phyloP scores from a whole-genome alignment of 2,329 filamentous ascomycete species.

The Pseudofabraea citricarpa region DNA sequence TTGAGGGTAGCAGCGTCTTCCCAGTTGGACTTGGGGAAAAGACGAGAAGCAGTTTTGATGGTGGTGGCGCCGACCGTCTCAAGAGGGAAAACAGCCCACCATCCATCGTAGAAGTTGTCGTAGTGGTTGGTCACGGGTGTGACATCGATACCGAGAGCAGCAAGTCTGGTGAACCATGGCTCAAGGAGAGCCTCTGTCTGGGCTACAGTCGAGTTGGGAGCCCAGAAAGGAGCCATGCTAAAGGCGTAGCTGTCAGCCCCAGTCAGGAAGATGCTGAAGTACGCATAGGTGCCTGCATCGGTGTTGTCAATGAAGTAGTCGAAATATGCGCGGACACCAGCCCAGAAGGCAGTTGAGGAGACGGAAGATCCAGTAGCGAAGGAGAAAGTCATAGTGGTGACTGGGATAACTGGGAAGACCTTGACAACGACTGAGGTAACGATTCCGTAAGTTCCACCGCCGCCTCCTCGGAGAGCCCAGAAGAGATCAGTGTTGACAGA shows the following conservation, averaged over 20 bases:
- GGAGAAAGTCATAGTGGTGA: conserved; percentile 33
- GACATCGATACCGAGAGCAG: conserved; percentile 18
- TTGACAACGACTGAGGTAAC: conserved; percentile 45
- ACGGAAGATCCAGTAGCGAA: conserved; percentile 39
- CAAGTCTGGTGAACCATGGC: conserved; percentile 14
- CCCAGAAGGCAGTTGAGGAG: conserved; percentile 38
- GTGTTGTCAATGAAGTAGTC: conserved; percentile 35
- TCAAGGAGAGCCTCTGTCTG: not conserved
- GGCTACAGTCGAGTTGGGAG: conserved; percentile 5
- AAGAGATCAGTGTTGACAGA: conserved; percentile 9
- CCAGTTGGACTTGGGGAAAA: conserved; percentile 35
- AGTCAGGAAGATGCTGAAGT: conserved; percentile 17
- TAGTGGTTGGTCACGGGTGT: conserved; percentile 18
- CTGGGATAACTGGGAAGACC: conserved; percentile 37
- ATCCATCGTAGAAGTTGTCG: conserved; percentile 20
- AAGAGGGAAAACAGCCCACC: conserved; percentile 12
- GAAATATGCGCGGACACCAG: conserved; percentile 46
- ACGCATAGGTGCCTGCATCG: conserved; percentile 13
- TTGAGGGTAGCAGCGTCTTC: conserved; percentile 20
- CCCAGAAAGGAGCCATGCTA: conserved; percentile 28
- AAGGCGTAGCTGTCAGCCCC: conserved; percentile 6
- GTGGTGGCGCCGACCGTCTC: conserved; percentile 26
- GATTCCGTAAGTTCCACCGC: conserved; percentile 10
- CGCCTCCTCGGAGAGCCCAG: conserved; percentile 23
- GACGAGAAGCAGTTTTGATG: conserved; percentile 32